Evolutionary conservation across 371 early-diverging fungal genomes (phyloP).

Genomic region (Mucor plumbeus): DNA sequence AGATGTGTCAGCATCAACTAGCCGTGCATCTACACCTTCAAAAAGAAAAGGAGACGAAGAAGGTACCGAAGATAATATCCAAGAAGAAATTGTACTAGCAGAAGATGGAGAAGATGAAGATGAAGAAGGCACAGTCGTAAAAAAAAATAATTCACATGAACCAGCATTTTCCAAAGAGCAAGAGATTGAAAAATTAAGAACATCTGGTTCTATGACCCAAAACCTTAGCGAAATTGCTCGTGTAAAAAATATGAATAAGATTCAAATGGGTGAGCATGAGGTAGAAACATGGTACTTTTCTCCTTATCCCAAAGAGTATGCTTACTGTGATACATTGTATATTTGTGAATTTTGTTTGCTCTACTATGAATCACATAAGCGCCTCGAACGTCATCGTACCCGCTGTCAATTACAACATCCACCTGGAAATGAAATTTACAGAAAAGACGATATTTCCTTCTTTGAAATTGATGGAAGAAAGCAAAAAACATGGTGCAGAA

Average conservation of each 20-base stretch:
- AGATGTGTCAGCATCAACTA: slow-evolving; percentile 32
- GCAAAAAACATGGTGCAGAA: slow-evolving; percentile 90
- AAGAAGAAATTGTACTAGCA: slow-evolving; percentile 22
- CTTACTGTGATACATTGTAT: slow-evolving; percentile 77
- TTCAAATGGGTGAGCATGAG: slow-evolving; percentile 94
- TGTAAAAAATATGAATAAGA: slow-evolving; percentile 91
- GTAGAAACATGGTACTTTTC: slow-evolving; percentile 99
- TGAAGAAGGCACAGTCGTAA: slow-evolving; percentile 40
- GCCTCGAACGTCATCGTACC: slow-evolving; percentile 72
- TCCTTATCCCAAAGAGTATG: slow-evolving; percentile 89
- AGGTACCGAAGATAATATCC: slow-evolving; percentile 27
- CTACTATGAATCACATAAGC: slow-evolving; percentile 74
- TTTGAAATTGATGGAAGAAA: slow-evolving; percentile 94
- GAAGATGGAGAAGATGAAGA: slow-evolving; percentile 42
- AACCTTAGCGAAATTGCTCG: slow-evolving; percentile 88
- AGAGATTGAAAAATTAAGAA: slow-evolving; percentile 91
- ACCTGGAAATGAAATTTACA: slow-evolving; percentile 94
- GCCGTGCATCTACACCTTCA: slow-evolving; percentile 17
- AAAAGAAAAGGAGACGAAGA: slow-evolving; percentile 26
- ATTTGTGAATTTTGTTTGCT: slow-evolving; percentile 95
- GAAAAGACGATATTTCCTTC: slow-evolving; percentile 84
- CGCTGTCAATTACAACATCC: slow-evolving; percentile 90
- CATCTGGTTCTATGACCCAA: slow-evolving; percentile 96
- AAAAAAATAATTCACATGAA: slow-evolving; percentile 45
- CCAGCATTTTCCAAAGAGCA: slow-evolving; percentile 78